Conservation (phyloP, 2,329 filamentous ascomycete genomes). For the Aspergillus sp. region DNA sequence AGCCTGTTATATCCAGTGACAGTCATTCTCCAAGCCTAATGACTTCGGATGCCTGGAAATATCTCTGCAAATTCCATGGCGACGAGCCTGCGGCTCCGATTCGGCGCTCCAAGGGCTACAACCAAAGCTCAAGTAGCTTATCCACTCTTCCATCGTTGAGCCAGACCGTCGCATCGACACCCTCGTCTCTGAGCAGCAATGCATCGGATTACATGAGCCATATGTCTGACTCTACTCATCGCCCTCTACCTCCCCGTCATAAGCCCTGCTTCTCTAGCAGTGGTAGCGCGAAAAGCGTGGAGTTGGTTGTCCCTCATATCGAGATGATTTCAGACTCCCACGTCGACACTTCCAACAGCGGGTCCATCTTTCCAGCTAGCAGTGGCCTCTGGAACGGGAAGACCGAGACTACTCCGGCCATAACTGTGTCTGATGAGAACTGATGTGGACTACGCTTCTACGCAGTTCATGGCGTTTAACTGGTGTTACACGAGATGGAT, state of each 20-base stretch:
- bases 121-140: constrained; percentile 34
- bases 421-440: constrained; percentile 2
- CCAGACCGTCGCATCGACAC: constrained; percentile 35
- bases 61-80: constrained; percentile 46
- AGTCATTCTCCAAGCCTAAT: constrained; percentile 18
- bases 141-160: constrained; percentile 36
- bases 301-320: constrained; percentile 44
- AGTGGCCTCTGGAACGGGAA: constrained; percentile 29
- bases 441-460: neutral
- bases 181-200: constrained; percentile 41
- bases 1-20: constrained; percentile 42
- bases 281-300: constrained; percentile 35
- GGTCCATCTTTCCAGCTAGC: constrained; percentile 30
- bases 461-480: neutral
- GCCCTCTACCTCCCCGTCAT: constrained; percentile 42
- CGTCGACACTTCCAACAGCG: constrained; percentile 22
- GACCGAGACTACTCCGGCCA: constrained; percentile 12
- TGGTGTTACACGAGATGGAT: neutral
- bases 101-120: constrained; percentile 20
- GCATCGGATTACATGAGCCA: constrained; percentile 33
- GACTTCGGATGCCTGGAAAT: constrained; percentile 45
- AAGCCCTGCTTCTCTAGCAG: constrained; percentile 39
- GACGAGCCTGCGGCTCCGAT: constrained; percentile 20
- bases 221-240: constrained; percentile 28
- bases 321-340: constrained; percentile 15